A percentile compares a stretch with the other conserved stretches of the same genome.
Evolutionary conservation across 2,329 filamentous ascomycete species (phyloP).

Genomic region (Hymenoscyphus albidus): DNA sequence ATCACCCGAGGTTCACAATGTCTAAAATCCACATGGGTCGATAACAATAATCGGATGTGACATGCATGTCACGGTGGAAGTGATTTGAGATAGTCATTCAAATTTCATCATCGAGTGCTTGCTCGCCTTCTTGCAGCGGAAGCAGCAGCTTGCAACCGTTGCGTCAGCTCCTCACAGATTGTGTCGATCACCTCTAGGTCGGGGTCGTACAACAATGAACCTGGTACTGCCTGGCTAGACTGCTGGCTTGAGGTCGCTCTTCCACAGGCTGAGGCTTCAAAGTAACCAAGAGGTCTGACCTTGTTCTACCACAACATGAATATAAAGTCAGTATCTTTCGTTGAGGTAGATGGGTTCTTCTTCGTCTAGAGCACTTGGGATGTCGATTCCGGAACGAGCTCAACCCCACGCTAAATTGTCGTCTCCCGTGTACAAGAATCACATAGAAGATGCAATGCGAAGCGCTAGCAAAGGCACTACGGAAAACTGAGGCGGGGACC

Average conservation of each 20-base stretch:
- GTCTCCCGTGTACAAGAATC: background rate
- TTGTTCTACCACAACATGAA: no score
- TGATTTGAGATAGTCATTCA: background rate
- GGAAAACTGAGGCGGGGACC: background rate
- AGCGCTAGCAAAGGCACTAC: background rate
- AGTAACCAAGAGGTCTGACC: no score
- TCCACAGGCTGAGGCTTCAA: no score
- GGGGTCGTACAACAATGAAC: background rate
- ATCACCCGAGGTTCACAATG: background rate
- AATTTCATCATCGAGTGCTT: background rate
- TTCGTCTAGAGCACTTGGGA: background rate
- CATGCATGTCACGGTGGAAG: background rate
- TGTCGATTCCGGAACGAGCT: background rate
- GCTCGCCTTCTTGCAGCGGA: background rate
- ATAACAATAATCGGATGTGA: background rate
- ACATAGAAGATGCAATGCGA: background rate
- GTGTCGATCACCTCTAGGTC: background rate
- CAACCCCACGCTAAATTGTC: background rate
- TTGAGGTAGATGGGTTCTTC: no score
- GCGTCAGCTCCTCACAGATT: background rate
- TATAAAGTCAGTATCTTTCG: no score
- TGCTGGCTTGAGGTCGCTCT: background rate
- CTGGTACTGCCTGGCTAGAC: background rate
- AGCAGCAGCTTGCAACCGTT: background rate
- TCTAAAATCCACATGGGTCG: background rate